Conservation (phyloP, 164 flowering plant species). For the Vitis labrusca region DNA sequence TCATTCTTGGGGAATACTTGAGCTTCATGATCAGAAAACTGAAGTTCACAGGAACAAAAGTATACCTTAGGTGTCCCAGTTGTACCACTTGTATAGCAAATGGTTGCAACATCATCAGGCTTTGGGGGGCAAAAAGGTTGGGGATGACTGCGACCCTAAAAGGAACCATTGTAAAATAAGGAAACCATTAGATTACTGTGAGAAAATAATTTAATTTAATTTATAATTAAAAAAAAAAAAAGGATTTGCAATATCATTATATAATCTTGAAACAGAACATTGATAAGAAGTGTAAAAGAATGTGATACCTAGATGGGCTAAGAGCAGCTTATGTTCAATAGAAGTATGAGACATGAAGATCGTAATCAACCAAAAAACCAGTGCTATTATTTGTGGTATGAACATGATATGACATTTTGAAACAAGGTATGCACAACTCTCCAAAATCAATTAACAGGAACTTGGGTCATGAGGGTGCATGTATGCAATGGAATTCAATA, state of each 20-base stretch:
- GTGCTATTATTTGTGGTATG: too few species aligned
- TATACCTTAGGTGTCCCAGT: conserved; percentile 98
- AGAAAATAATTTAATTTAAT: too few species aligned
- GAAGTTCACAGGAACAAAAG: background rate
- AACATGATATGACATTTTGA: background rate
- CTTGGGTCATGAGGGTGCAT: too few species aligned
- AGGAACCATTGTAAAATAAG: background rate
- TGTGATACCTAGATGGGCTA: background rate
- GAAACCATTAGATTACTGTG: background rate
- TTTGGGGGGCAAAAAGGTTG: conserved; percentile 83
- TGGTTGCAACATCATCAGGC: conserved; percentile 91
- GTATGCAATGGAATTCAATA: too few species aligned
- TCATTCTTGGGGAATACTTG: background rate
- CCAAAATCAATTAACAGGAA: too few species aligned
- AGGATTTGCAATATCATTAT: background rate
- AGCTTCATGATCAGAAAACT: background rate
- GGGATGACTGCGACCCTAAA: conserved; percentile 53
- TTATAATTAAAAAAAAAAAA: too few species aligned
- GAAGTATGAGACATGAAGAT: background rate
- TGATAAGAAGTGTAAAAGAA: background rate
- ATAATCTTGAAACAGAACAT: background rate
- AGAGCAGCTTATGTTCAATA: background rate
- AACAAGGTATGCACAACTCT: background rate
- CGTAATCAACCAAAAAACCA: too few species aligned
- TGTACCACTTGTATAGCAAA: conserved; percentile 99